Evolutionary conservation across 192 early-diverging fungal genomes (phyloP), one percentile per base, ranked within the genome.

Genomic region (Radiomyces spectabilis): DNA sequence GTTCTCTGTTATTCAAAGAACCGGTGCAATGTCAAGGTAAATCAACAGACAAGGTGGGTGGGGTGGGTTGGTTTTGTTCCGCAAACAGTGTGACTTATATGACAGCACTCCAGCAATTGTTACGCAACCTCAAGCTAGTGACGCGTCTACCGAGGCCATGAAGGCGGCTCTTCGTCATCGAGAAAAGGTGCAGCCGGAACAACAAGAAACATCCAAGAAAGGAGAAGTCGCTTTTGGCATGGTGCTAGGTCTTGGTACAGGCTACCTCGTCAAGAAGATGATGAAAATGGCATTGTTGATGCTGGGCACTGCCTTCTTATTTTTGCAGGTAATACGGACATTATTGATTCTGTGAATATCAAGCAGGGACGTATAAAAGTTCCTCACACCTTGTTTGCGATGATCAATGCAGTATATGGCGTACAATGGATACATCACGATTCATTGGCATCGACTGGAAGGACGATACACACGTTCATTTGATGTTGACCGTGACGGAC

Each of bases 261-360:
- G 76, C 1, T 78, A 55, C 24, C 49, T 78, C 34, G 48, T 72
- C 29, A 78, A 78, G 48, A 78, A 78, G 24, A 50, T 78, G 0
- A 70, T 72, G 18, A 74, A 74, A 43, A 25, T 74, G 29, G 59
- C 72, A 47, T 68, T 69, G 35, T 30, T 71, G 1, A 65, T 69
- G 1, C 56, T 74, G 12, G 76, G 76, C 16, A 34, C 66, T 0
- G 69, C 54, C 1, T 78, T 78, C 48, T 60, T 78, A n/a, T 72
- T 55, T 37, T 30, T 77, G 5, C 75, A 77, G 35, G 33, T 76
- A 49, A 45, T n/a, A n/a, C 16, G 2, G 1, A 34, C n/a, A n/a
- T n/a, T n/a, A n/a, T n/a, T n/a, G n/a, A n/a, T n/a, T n/a, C n/a
- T n/a, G n/a, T n/a, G 48, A 32, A 15, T n/a, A n/a, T n/a, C n/a